Evolutionary conservation across 768 basidiomycete species (phyloP), one percentile per base, ranked within the genome.

Genomic region (Clavaria fumosa): DNA sequence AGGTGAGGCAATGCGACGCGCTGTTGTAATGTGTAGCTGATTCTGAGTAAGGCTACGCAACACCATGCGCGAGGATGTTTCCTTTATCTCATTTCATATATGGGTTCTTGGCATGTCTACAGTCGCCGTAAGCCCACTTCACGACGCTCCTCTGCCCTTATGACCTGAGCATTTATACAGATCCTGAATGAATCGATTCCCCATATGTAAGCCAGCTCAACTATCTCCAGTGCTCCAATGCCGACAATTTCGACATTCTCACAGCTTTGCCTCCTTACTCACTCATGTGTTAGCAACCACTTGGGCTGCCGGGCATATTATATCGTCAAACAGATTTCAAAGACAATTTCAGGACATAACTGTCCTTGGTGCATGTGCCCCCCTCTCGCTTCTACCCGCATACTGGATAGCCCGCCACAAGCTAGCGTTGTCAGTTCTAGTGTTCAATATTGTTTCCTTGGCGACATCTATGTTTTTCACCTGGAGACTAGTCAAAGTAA

Each of bases 61-160:
- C 50, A 82, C 79, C 20, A 70, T 79, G 52, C 74, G 82, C 19
- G 80, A 84, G 49, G 83, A 86, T 52, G 56, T 81, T 41, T 67
- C 76, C 7, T 84, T 84, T 54, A 73, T 85, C 27, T 64, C 66
- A 4, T 86, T 84, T 59, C 79, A 85, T 46, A 57, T 81, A 38
- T 86, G 83, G 82, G 72, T 82, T 4, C 59, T 83, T 11, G 78
- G 75, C 21, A 78, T 83, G 75, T 81, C 79, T 7, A 40, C 77
- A 20, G 75, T 81, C 31, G 81, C 81, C 22, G 37, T 46, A 40
- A 30, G 48, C 27, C n/a, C 32, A 42, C 21, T 36, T 54, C 50
- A 37, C 45, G 55, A 47, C 35, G 18, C 2, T 40, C 26, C 35
- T 43, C 7, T 4, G 27, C 11, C 24, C 20, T 18, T 21, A 11